Evolutionary conservation across 78 protist species (phyloP).

Genomic region (Salpingoeca rosetta): DNA sequence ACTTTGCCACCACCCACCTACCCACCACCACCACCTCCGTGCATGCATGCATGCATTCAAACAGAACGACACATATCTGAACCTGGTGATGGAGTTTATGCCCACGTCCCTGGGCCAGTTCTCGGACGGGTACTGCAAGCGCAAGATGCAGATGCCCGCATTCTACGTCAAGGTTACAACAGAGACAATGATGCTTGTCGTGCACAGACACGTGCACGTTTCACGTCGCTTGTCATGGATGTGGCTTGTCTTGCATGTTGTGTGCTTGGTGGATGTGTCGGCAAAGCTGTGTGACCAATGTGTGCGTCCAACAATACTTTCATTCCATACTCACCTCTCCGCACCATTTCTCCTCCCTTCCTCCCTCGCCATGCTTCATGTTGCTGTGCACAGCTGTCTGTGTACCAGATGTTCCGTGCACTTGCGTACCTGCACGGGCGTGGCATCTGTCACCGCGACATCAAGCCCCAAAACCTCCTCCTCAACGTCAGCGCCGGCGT

Average conservation of each 20-base stretch:
- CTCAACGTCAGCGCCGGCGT: constrained; percentile 74
- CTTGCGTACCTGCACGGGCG: constrained; percentile 70
- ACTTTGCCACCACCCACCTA: too few species aligned
- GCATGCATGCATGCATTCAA: too few species aligned
- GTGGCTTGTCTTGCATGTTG: too few species aligned
- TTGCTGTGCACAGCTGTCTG: constrained; percentile 48
- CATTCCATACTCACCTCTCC: too few species aligned
- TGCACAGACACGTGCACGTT: too few species aligned
- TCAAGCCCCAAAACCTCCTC: constrained; percentile 81
- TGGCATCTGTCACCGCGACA: constrained; percentile 80
- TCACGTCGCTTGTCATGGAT: too few species aligned
- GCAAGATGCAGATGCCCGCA: constrained; percentile 70
- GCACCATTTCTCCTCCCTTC: background rate
- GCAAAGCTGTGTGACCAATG: too few species aligned
- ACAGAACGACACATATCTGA: constrained; percentile 89
- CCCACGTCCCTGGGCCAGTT: constrained; percentile 92
- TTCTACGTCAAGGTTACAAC: constrained; percentile 79
- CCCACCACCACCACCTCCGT: background rate
- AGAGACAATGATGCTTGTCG: too few species aligned
- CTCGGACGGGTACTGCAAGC: constrained; percentile 59
- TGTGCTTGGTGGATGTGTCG: too few species aligned
- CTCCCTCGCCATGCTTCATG: background rate
- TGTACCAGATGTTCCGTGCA: constrained; percentile 86
- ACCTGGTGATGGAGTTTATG: constrained; percentile 94
- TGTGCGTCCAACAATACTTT: too few species aligned